A percentile compares a stretch with the other conserved stretches of the same genome.
Evolutionary conservation across 106 monocot species (phyloP).

Genomic region (Acorus calamus): DNA sequence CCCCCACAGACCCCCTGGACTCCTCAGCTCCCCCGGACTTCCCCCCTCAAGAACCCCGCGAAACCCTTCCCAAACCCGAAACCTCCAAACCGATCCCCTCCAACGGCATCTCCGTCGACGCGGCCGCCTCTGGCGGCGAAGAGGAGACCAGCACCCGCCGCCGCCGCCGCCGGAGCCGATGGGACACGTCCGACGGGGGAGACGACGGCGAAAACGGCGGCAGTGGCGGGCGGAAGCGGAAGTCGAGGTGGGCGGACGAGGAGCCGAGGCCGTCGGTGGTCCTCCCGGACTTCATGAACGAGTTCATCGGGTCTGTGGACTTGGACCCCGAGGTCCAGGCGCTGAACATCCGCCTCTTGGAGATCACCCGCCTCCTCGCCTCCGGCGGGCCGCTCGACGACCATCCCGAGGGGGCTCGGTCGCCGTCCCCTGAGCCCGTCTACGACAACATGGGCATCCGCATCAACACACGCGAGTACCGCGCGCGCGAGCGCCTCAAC

Average conservation of each 20-base stretch:
- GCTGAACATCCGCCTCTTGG: constrained; percentile 63
- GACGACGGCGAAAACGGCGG: constrained; percentile 11
- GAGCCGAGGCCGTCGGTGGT: constrained; percentile 34
- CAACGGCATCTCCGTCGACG: neutral
- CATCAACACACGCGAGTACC: constrained; percentile 87
- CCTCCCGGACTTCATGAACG: constrained; percentile 97
- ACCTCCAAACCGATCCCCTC: neutral
- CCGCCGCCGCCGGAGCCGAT: constrained; percentile 82
- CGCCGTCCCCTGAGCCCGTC: constrained; percentile 88
- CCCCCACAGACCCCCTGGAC: neutral
- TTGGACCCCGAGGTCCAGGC: constrained; percentile 92
- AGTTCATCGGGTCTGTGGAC: constrained; percentile 47
- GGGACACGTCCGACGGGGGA: constrained; percentile 26
- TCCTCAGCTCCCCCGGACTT: neutral
- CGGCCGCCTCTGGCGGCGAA: constrained; percentile 44
- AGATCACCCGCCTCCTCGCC: constrained; percentile 64
- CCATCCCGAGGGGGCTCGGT: constrained; percentile 70
- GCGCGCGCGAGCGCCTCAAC: constrained; percentile 71
- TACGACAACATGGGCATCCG: constrained; percentile 93
- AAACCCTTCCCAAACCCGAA: neutral
- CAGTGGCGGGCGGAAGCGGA: constrained; percentile 54
- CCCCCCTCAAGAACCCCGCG: constrained; percentile 14
- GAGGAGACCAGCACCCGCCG: constrained; percentile 59
- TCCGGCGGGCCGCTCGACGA: constrained; percentile 71
- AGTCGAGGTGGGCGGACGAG: constrained; percentile 84